phyloP scores from a whole-genome alignment of 768 basidiomycete species.

The Tubosaeta sp. region DNA sequence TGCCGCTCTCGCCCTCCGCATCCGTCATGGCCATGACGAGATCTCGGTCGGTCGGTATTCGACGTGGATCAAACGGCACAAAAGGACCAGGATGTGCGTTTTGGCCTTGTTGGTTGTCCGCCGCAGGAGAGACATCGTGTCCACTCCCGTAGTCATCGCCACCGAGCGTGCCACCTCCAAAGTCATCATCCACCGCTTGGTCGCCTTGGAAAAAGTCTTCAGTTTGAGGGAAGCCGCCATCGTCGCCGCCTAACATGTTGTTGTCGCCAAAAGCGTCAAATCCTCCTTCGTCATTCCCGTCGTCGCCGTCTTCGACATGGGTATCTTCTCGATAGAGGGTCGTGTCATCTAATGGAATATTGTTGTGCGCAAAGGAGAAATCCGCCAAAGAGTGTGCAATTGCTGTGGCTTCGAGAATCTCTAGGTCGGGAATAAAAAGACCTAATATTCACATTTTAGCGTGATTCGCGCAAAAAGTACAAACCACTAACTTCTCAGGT shows the following conservation, averaged over 20 bases:
- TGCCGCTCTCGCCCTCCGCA: conserved; percentile 49
- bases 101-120: conserved; percentile 38
- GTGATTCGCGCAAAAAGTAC: not conserved
- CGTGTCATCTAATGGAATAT: conserved; percentile 56
- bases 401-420: conserved; percentile 57
- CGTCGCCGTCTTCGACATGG: conserved; percentile 32
- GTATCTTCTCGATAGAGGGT: conserved; percentile 58
- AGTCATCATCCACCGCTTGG: conserved; percentile 50
- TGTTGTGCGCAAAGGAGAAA: conserved; percentile 78
- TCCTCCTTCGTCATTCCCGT: conserved; percentile 23
- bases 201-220: conserved; percentile 71
- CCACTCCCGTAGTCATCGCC: conserved; percentile 40
- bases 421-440: conserved; percentile 71
- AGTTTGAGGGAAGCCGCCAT: conserved; percentile 34
- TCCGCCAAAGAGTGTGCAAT: conserved; percentile 78
- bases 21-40: conserved; percentile 84
- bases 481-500: conserved; percentile 50
- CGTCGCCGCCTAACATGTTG: conserved; percentile 37
- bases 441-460: conserved; percentile 33
- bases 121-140: conserved; percentile 42
- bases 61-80: conserved; percentile 82
- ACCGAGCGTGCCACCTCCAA: conserved; percentile 36
- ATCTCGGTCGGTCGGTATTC: conserved; percentile 71
- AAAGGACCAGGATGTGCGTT: conserved; percentile 43
- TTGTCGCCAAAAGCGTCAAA: conserved; percentile 22